phyloP scores from a whole-genome alignment of 2,329 filamentous ascomycete genomes.

The Trichoderma simmonsii region DNA sequence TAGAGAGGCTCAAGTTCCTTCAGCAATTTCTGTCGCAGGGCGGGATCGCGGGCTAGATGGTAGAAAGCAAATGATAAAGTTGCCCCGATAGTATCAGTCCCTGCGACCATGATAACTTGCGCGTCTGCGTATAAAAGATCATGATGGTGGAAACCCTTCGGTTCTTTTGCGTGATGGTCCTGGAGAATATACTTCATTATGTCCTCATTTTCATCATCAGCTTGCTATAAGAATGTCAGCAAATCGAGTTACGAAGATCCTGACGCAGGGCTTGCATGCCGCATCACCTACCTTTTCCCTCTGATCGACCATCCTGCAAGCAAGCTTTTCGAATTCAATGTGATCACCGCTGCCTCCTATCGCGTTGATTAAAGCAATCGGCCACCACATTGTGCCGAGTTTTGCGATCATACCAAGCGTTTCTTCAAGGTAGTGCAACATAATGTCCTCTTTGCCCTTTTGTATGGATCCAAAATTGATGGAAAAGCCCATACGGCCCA shows the following conservation, averaged over 20 bases:
- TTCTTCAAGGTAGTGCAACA: constrained; percentile 25
- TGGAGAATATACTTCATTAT: constrained; percentile 27
- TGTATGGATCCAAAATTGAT: constrained; percentile 26
- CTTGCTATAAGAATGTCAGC: neutral
- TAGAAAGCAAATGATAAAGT: neutral
- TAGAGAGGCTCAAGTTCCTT: constrained; percentile 18
- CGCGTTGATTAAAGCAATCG: constrained; percentile 17
- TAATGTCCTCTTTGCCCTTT: constrained; percentile 25
- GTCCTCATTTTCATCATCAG: constrained; percentile 23
- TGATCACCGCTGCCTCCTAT: constrained; percentile 14
- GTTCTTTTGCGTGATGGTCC: constrained; percentile 25
- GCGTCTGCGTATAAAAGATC: constrained; percentile 25
- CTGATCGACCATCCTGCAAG: neutral
- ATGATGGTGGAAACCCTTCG: constrained; percentile 23
- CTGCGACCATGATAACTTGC: constrained; percentile 24
- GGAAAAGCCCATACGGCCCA: constrained; percentile 28
- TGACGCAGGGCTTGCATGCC: neutral
- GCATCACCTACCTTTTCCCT: neutral
- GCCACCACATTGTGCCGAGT: constrained; percentile 27
- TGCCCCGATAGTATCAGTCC: neutral
- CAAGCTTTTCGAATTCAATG: neutral
- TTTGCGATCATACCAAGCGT: constrained; percentile 22
- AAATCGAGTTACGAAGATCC: neutral
- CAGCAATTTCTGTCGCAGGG: constrained; percentile 18
- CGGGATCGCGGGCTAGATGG: neutral